Conservation (phyloP, 2,329 filamentous ascomycete species). For the Chaetomium sp. region DNA sequence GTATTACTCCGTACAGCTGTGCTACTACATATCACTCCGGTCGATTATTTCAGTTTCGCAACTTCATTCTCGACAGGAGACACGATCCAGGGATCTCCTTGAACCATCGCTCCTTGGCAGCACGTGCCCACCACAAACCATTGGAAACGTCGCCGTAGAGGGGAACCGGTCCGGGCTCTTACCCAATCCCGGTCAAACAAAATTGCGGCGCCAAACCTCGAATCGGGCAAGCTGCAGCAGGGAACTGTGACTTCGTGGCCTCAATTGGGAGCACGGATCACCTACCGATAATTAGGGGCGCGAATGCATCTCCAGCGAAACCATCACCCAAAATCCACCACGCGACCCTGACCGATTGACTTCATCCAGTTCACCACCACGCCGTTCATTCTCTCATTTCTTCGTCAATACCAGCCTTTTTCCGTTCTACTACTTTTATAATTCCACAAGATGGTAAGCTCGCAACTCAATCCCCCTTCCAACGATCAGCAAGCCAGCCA, state of each 20-base stretch:
- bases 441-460: slow-evolving; percentile 18
- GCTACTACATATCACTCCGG: too few species aligned
- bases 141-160: not conserved
- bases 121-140: slow-evolving; percentile 3
- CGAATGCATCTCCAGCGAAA: slow-evolving; percentile 41
- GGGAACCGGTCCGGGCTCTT: not conserved
- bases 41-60: too few species aligned
- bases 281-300: slow-evolving; percentile 39
- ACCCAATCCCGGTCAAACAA: slow-evolving; percentile 23
- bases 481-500: not conserved
- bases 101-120: not conserved
- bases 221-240: slow-evolving; percentile 11
- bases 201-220: slow-evolving; percentile 26
- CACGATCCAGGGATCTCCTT: not conserved
- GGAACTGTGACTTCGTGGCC: slow-evolving; percentile 39
- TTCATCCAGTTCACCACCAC: slow-evolving; percentile 26
- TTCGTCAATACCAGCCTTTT: slow-evolving; percentile 15
- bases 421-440: slow-evolving; percentile 26
- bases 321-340: slow-evolving; percentile 41
- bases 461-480: not conserved
- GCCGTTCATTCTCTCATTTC: slow-evolving; percentile 27
- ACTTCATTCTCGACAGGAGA: too few species aligned
- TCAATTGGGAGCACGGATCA: slow-evolving; percentile 45
- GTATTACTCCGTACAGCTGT: too few species aligned
- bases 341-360: slow-evolving; percentile 35